Evolutionary conservation across 345 rosid species (phyloP).

Genomic region (Microcos paniculata): DNA sequence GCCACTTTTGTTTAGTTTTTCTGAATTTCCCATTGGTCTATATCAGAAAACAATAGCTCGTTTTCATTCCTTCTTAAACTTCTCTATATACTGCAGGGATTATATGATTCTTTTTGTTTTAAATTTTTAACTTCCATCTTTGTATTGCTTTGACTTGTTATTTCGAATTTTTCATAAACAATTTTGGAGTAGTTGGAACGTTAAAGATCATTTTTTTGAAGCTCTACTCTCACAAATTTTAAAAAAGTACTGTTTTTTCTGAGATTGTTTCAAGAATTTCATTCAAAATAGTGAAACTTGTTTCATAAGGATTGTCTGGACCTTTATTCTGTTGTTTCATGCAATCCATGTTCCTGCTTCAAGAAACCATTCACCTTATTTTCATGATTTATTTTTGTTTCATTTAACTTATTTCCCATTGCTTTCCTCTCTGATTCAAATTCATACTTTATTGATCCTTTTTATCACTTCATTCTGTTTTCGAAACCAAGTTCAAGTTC

Average conservation of each 20-base stretch:
- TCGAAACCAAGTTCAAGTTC: background rate
- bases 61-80: background rate
- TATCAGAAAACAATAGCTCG: background rate
- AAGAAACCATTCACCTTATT: background rate
- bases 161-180: background rate
- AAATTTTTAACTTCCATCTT: background rate
- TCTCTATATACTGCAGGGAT: background rate
- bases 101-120: background rate
- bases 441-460: background rate
- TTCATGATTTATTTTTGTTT: background rate
- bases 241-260: background rate
- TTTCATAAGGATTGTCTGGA: background rate
- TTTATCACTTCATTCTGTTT: background rate
- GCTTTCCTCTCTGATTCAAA: background rate
- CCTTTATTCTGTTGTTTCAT: background rate
- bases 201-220: slow-evolving; percentile 11
- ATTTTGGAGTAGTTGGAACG: background rate
- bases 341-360: background rate
- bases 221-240: slow-evolving; percentile 8
- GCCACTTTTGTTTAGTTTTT: slow-evolving; percentile 1
- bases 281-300: background rate
- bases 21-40: background rate
- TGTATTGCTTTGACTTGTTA: slow-evolving; percentile 10
- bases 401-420: background rate
- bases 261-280: slow-evolving; percentile 1